A percentile compares a stretch with the other conserved stretches of the same genome.
phyloP scores from a whole-genome alignment of 441 rosid species.

The Geranium incanum region DNA sequence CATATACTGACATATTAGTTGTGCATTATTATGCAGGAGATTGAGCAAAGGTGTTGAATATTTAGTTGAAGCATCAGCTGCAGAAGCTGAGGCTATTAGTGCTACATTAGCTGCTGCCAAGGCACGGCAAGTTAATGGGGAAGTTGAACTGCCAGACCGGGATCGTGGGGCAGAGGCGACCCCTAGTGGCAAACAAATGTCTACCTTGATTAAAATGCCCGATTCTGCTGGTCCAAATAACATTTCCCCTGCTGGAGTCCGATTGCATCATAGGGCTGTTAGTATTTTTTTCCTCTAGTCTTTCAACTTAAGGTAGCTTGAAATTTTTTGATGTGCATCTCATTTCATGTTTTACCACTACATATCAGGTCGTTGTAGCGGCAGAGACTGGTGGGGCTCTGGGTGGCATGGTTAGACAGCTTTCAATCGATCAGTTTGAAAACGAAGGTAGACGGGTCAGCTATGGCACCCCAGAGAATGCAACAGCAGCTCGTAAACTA shows the following conservation, averaged over 20 bases:
- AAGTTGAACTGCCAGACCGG: constrained; percentile 79
- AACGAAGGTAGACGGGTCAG: constrained; percentile 94
- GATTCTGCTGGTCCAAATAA: constrained; percentile 54
- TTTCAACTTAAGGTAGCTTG: constrained; percentile 11
- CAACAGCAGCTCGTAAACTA: constrained; percentile 88
- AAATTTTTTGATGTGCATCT: constrained; percentile 13
- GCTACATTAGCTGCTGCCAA: constrained; percentile 95
- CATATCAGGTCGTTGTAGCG: constrained; percentile 79
- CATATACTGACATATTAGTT: neutral
- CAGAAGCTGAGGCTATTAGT: constrained; percentile 96
- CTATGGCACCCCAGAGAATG: constrained; percentile 90
- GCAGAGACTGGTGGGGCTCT: constrained; percentile 95
- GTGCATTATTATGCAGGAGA: constrained; percentile 46
- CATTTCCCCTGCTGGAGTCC: constrained; percentile 68
- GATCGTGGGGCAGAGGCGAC: constrained; percentile 91
- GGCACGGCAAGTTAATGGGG: constrained; percentile 90
- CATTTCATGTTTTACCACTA: constrained; percentile 16
- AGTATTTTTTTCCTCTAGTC: constrained; percentile 29
- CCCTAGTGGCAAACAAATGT: constrained; percentile 75
- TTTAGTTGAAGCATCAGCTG: constrained; percentile 96
- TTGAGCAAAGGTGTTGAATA: constrained; percentile 83
- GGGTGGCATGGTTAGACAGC: constrained; percentile 95
- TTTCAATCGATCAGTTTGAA: constrained; percentile 93
- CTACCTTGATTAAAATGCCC: constrained; percentile 56
- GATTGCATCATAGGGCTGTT: constrained; percentile 94